Evolutionary conservation across 768 basidiomycete species (phyloP), one percentile per base, ranked within the genome.

Genomic region (Mrakia gelida): DNA sequence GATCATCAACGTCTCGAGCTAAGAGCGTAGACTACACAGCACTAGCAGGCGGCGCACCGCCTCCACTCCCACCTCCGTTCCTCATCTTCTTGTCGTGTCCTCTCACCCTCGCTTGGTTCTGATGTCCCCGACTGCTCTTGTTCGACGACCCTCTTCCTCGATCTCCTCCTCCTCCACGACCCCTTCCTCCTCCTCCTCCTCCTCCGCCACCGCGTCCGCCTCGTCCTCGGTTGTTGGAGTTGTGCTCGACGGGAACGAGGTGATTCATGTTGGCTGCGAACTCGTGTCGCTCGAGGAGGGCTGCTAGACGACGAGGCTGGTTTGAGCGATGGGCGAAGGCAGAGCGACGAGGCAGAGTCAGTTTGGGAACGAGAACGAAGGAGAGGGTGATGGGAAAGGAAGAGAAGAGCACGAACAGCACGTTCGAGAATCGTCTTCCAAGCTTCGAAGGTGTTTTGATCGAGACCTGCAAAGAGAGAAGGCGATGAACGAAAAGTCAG

Each of bases 61-160:
- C 67, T 26, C 67, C 67, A 68, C 84, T 84, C 18, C 80, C 87
- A 16, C 89, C 92, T 76, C 86, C 89, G 78, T 86, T 88, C 15
- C 89, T 87, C 92, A 95, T 90, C 86, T 97, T 97, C 85, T 90
- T 92, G 84, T 95, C 95, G 81, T 93, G 92, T 0, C 93, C 95
- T 73, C 92, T 86, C 84, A 92, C 94, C 45, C 94, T 87, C 79
- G 90, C 87, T 81, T 90, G 90, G 81, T 94, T 94, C 3, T 84
- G 90, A 70, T 88, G 86, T 73, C 90, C 90, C 21, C 91, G 89
- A 84, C 91, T 93, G 81, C 91, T 89, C 83, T 89, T 92, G 80
- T 91, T 91, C 82, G 92, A 93, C 82, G 92, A 93, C 1, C 92
- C 89, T 63, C 91, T 87, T 75, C 90, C 91, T 38, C 72, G 16